Conservation (phyloP, 1,284 basidiomycete species). For the Leccinum subrobustum region DNA sequence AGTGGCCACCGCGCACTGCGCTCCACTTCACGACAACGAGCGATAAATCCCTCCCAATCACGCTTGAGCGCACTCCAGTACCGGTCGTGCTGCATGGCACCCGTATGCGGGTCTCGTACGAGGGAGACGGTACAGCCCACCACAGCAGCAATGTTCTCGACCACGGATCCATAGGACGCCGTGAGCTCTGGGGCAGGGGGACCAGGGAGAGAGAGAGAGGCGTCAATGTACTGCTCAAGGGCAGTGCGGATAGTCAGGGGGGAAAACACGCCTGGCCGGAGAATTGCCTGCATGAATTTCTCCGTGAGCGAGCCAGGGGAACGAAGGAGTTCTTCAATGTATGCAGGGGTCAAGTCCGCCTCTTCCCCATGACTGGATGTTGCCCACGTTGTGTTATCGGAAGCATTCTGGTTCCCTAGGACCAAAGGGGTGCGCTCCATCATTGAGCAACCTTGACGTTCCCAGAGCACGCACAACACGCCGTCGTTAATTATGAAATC, state of each 20-base stretch:
- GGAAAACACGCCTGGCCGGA: conserved; percentile 88
- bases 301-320: conserved; percentile 71
- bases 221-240: conserved; percentile 77
- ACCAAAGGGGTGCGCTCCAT: conserved; percentile 55
- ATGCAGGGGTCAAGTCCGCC: conserved; percentile 78
- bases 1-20: conserved; percentile 84
- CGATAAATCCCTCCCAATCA: conserved; percentile 92
- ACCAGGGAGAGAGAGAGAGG: conserved; percentile 66
- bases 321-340: conserved; percentile 80
- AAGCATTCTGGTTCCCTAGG: conserved; percentile 36
- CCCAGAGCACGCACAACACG: conserved; percentile 69
- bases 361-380: conserved; percentile 58
- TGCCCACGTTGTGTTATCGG: conserved; percentile 46
- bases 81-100: conserved; percentile 72
- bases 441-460: conserved; percentile 71
- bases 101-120: conserved; percentile 73
- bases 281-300: conserved; percentile 78
- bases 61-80: conserved; percentile 84
- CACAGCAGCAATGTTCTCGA: conserved; percentile 77
- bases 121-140: conserved; percentile 83
- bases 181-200: conserved; percentile 50
- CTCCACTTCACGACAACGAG: conserved; percentile 84
- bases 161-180: conserved; percentile 62
- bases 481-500: conserved; percentile 63
- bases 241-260: conserved; percentile 75